Conservation (phyloP, 805 yeast species). For the Ogataea allantospora region DNA sequence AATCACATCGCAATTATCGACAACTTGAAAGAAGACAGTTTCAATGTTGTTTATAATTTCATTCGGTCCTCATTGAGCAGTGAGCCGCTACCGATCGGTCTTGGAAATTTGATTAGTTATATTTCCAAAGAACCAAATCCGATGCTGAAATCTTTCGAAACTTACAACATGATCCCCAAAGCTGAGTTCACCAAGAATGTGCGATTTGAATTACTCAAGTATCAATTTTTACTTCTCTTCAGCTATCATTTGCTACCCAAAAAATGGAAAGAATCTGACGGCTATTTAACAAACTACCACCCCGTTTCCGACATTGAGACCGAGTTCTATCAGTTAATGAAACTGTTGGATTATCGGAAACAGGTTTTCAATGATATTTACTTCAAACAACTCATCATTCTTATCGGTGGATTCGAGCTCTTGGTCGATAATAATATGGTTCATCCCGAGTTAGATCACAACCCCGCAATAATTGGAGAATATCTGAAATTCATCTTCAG, state of each 20-base stretch:
- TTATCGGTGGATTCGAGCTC: constrained; percentile 39
- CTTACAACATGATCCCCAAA: constrained; percentile 26
- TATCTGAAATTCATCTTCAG: constrained; percentile 43
- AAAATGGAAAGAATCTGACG: constrained; percentile 35
- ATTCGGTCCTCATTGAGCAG: constrained; percentile 57
- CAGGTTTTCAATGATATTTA: constrained; percentile 35
- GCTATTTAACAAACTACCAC: constrained; percentile 31
- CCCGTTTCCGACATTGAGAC: constrained; percentile 30
- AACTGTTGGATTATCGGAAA: constrained; percentile 31
- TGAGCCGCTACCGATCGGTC: constrained; percentile 46
- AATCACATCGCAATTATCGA: constrained; percentile 58
- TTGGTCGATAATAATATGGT: constrained; percentile 28
- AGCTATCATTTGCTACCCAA: constrained; percentile 42
- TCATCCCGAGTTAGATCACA: constrained; percentile 26
- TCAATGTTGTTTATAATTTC: constrained; percentile 50
- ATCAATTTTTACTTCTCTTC: constrained; percentile 32
- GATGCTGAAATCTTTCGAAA: constrained; percentile 28
- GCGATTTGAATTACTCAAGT: constrained; percentile 31
- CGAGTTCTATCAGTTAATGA: constrained; percentile 31
- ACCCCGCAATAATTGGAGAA: constrained; percentile 25
- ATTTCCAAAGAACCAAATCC: constrained; percentile 36
- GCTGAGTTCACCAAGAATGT: constrained; percentile 34
- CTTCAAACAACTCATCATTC: constrained; percentile 37
- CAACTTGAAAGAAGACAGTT: constrained; percentile 48
- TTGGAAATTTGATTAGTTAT: constrained; percentile 41